Evolutionary conservation across 352 stramenopile species (phyloP).

Genomic region (Phytophthora citrophthora): DNA sequence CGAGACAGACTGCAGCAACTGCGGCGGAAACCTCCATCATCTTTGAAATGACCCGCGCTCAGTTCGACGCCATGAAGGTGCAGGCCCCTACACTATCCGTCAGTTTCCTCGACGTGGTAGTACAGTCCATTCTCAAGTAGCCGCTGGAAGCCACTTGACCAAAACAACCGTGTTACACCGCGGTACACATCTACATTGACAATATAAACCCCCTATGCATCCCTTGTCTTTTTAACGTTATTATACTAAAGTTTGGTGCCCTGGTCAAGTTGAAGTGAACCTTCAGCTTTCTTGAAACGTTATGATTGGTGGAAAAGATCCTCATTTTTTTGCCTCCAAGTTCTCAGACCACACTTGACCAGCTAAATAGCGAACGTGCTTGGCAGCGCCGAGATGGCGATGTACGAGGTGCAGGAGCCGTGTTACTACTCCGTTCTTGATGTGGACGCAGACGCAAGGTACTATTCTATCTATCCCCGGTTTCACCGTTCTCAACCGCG

Average conservation of each 20-base stretch:
- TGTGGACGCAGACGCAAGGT: conserved; percentile 68
- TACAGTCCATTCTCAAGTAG: conserved; percentile 66
- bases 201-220: conserved; percentile 5
- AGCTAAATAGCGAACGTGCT: background rate
- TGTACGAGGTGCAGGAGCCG: conserved; percentile 58
- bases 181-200: conserved; percentile 6
- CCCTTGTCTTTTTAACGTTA: too few species aligned
- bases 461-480: background rate
- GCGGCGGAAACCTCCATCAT: conserved; percentile 56
- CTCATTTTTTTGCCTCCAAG: conserved; percentile 6
- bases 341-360: conserved; percentile 19
- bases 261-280: background rate
- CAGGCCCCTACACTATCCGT: conserved; percentile 64
- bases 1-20: conserved; percentile 49
- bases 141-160: conserved; percentile 11
- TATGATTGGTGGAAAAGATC: conserved; percentile 3
- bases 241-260: background rate
- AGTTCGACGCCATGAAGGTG: conserved; percentile 66
- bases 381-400: conserved; percentile 12
- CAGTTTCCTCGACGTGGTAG: conserved; percentile 72
- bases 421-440: conserved; percentile 79
- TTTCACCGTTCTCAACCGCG: background rate
- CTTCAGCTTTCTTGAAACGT: background rate
- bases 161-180: conserved; percentile 1
- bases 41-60: conserved; percentile 62